Conservation (phyloP, 768 basidiomycete genomes). For the Boletus rufocinnamomeus region DNA sequence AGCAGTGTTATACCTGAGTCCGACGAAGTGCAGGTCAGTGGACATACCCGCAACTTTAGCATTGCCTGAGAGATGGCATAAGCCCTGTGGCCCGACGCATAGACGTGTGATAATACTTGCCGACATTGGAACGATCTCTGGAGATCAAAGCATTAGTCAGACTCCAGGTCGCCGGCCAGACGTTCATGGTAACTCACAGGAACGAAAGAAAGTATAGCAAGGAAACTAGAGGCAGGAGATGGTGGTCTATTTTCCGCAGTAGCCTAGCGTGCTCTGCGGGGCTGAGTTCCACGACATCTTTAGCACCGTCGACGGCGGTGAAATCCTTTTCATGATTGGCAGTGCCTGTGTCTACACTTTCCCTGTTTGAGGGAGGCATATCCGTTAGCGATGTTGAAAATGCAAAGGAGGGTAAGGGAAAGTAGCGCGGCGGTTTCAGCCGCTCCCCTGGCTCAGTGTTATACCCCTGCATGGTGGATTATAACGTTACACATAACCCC, state of each 20-base stretch:
- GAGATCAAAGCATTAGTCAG: neutral
- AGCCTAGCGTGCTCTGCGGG: neutral
- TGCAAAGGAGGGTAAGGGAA: neutral
- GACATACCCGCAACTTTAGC: constrained; percentile 2
- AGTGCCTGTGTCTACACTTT: constrained; percentile 11
- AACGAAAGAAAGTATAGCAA: constrained; percentile 4
- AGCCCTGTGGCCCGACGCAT: neutral
- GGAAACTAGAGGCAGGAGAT: neutral
- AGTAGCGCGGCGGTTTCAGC: neutral
- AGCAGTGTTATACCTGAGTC: neutral
- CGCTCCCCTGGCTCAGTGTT: neutral
- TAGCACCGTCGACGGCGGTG: neutral
- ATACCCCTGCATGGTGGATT: neutral
- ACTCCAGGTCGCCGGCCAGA: neutral
- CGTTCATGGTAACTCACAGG: neutral
- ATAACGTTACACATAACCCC: neutral
- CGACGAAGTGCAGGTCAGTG: neutral
- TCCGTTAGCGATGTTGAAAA: neutral
- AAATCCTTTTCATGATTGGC: neutral
- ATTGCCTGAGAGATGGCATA: neutral
- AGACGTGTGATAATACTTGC: neutral
- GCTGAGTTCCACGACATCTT: neutral
- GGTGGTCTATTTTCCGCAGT: neutral
- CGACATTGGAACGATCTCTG: neutral
- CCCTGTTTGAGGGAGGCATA: constrained; percentile 21